Base-by-base conservation (phyloP, 768 basidiomycete genomes). In the Trametes cingulata region DNA sequence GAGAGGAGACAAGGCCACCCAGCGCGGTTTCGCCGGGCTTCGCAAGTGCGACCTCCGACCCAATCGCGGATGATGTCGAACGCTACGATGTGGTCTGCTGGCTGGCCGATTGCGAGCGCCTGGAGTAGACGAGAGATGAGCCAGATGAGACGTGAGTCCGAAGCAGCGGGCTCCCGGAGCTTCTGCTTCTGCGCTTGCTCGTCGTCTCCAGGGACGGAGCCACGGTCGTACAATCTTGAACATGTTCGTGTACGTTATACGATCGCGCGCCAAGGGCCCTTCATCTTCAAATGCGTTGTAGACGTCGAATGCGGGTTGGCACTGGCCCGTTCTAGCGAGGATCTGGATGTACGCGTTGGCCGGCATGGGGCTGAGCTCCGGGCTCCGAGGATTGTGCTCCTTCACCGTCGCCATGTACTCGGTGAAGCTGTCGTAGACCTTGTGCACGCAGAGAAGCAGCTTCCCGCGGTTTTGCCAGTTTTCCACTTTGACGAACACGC, bases 71-170 rank as follows among this genome's bases (percentile, higher is more conserved):
- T 70, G 64, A 93, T 82, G 57, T 83, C 77, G 65, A 91, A 82
- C 1, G 86, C 90, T 47, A 90, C 75, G n/a, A 80, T 75, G 56
- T 85, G 82, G 66, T 93, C 90, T 9, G 79, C 63, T 10, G 79
- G 69, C 24, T 78, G 76, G 33, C 90, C 90, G 22, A 75, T 78
- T 1, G 81, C 72, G 33, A 93, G 75, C 2, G 84, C 82, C 2
- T 77, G 75, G 20, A 92, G 74, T 19, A 83, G 77, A 19, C 82
- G 70, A 9, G 80, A 71, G 36, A 87, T 77, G 47, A 85, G 69
- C 91, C 91, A 93, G 14, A 93, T 72, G 15, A 88, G 76, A 67
- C 81, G 87, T 14, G 87, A 88, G 61, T 91, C 87, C 17, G 84
- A 80, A 9, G 86, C 84, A 56, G 78, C 78, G 71, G 84, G 76